These are phyloP conservation scores for Raphanus raphanistrum DNA, from an alignment of 345 rosid genomes.

Conservation along the genomic window DNA sequence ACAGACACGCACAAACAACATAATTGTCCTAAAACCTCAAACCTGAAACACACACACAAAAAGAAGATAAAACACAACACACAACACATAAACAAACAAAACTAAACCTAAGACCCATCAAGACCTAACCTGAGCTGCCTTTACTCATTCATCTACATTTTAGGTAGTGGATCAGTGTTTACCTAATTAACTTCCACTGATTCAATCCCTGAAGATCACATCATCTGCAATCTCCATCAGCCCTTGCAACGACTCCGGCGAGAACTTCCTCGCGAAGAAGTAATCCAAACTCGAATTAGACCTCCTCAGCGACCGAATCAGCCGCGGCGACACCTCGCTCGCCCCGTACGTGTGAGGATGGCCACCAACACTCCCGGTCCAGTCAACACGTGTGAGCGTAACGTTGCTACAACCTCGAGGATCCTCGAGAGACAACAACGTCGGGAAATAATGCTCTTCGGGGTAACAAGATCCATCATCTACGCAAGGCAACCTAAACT, in stretches of 20 bases:
- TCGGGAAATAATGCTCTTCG: slow-evolving; percentile 90
- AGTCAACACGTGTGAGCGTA: slow-evolving; percentile 79
- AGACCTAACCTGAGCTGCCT: no score
- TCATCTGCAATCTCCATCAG: slow-evolving; percentile 70
- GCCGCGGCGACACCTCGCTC: slow-evolving; percentile 49
- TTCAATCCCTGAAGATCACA: slow-evolving; percentile 62
- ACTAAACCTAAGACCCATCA: no score
- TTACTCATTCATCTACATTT: background rate
- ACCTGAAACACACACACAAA: no score
- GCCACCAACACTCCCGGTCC: slow-evolving; percentile 73
- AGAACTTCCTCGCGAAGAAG: slow-evolving; percentile 80
- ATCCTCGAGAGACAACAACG: slow-evolving; percentile 68
- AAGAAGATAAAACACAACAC: no score
- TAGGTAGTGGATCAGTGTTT: background rate
- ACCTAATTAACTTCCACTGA: slow-evolving; percentile 21
- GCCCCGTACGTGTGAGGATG: slow-evolving; percentile 63
- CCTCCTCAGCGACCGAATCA: slow-evolving; percentile 49
- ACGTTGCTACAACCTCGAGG: slow-evolving; percentile 61
- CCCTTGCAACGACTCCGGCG: slow-evolving; percentile 60
- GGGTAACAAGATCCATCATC: slow-evolving; percentile 67
- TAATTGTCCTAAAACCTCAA: no score
- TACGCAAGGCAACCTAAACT: slow-evolving; percentile 65
- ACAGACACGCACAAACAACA: no score
- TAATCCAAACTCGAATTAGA: slow-evolving; percentile 54
- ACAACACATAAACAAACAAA: no score